Conservation (phyloP, 306 rosid species). For the Lotus japonicus region DNA sequence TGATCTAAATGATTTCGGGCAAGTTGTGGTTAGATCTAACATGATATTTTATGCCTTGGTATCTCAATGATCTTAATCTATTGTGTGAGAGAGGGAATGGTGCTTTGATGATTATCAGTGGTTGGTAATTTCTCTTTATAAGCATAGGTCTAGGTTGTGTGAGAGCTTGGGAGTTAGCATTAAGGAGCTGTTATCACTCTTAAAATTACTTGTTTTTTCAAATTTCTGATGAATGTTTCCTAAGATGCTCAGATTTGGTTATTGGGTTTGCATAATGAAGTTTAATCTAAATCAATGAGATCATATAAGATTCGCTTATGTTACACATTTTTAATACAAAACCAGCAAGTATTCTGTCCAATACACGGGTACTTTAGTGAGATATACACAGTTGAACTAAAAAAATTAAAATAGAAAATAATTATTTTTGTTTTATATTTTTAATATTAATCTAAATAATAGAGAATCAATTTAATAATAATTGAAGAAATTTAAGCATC, state of each 20-base stretch:
- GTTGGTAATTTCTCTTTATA: neutral
- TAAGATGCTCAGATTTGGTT: neutral
- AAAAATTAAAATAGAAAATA: too few relatives aligned
- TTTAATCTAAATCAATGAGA: neutral
- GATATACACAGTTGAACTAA: too few relatives aligned
- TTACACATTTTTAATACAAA: neutral
- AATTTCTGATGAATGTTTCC: neutral
- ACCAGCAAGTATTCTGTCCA: too few relatives aligned
- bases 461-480: too few relatives aligned
- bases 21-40: neutral
- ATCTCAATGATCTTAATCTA: neutral
- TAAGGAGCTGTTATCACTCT: neutral
- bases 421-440: too few relatives aligned
- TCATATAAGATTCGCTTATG: neutral
- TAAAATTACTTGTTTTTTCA: neutral
- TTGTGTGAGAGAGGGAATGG: neutral
- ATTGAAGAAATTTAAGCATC: too few relatives aligned
- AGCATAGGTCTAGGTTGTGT: constrained; percentile 1
- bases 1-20: neutral
- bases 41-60: neutral
- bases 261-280: neutral
- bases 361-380: too few relatives aligned
- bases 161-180: neutral
- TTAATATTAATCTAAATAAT: too few relatives aligned
- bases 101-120: neutral